phyloP scores from a whole-genome alignment of 2,329 filamentous ascomycete species.

The Aspergillus udagawae region DNA sequence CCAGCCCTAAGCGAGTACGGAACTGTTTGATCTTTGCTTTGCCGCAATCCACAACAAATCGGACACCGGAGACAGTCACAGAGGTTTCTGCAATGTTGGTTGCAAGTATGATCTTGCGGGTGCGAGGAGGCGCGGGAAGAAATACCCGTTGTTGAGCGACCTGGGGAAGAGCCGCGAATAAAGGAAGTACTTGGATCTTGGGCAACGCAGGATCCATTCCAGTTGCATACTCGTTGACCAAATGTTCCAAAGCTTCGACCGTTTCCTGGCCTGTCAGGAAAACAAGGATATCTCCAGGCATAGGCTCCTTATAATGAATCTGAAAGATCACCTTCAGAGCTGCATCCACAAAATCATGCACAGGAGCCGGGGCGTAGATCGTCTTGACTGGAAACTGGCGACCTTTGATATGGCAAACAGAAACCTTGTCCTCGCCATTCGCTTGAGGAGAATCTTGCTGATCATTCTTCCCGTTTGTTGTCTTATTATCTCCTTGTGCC shows the following conservation, averaged over 20 bases:
- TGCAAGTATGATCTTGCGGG: slow-evolving; percentile 83
- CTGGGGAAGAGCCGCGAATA: slow-evolving; percentile 88
- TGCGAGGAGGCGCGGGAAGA: slow-evolving; percentile 65
- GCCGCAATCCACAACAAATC: slow-evolving; percentile 86
- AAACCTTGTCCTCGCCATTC: slow-evolving; percentile 34
- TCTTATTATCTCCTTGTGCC: not conserved
- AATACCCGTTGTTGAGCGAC: slow-evolving; percentile 85
- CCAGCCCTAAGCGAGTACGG: slow-evolving; percentile 75
- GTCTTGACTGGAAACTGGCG: slow-evolving; percentile 82
- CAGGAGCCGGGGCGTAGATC: slow-evolving; percentile 67
- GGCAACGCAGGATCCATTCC: slow-evolving; percentile 72
- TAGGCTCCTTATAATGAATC: slow-evolving; percentile 78
- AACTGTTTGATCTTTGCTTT: slow-evolving; percentile 95
- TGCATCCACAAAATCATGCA: slow-evolving; percentile 76
- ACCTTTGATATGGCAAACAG: slow-evolving; percentile 71
- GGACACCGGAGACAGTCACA: slow-evolving; percentile 88
- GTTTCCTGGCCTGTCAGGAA: slow-evolving; percentile 93
- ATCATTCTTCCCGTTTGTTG: slow-evolving; percentile 2
- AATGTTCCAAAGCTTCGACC: slow-evolving; percentile 74
- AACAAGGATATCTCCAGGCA: slow-evolving; percentile 90
- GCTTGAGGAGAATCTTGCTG: slow-evolving; percentile 7
- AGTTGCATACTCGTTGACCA: slow-evolving; percentile 74
- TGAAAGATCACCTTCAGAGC: slow-evolving; percentile 79
- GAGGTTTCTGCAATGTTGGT: slow-evolving; percentile 99
- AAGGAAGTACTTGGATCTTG: slow-evolving; percentile 63